Evolutionary conservation across 2,329 filamentous ascomycete genomes (phyloP).

Genomic region (Harringtonia lauricola): DNA sequence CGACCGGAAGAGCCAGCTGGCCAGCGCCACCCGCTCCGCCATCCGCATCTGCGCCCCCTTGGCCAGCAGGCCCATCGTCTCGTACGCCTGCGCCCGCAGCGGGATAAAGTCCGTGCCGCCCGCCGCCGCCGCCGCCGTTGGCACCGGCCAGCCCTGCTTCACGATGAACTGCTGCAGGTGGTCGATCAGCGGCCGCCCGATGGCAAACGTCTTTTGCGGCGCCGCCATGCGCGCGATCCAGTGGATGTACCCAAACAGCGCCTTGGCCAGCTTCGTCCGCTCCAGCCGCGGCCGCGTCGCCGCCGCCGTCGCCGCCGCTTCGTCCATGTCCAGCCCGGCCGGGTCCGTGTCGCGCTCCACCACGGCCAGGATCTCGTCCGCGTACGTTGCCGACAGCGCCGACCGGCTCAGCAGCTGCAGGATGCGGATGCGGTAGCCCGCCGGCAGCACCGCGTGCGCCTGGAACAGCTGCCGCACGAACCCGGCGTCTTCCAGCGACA

Average conservation of each 20-base stretch:
- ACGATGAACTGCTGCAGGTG: conserved; percentile 65
- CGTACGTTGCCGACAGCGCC: conserved; percentile 57
- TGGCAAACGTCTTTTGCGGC: conserved; percentile 40
- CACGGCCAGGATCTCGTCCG: conserved; percentile 54
- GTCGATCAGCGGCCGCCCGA: conserved; percentile 43
- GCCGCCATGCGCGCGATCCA: conserved; percentile 73
- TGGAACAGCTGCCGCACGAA: conserved; percentile 58
- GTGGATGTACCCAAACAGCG: conserved; percentile 76
- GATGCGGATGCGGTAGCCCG: conserved; percentile 66
- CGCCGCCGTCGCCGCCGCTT: background rate
- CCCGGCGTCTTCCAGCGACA: conserved; percentile 58
- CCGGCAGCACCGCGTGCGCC: conserved; percentile 63
- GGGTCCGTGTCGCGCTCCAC: conserved; percentile 45
- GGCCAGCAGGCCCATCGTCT: conserved; percentile 76
- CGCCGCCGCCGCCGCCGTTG: conserved; percentile 33
- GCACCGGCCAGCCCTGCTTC: conserved; percentile 71
- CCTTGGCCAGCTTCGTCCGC: conserved; percentile 65
- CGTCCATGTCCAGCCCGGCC: conserved; percentile 4
- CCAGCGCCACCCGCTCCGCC: conserved; percentile 36
- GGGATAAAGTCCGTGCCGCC: conserved; percentile 42
- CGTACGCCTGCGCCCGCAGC: conserved; percentile 73
- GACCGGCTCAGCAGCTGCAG: conserved; percentile 70
- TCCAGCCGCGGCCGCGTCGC: conserved; percentile 50
- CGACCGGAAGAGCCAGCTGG: conserved; percentile 71
- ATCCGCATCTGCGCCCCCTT: conserved; percentile 49